Base-by-base conservation (phyloP, 2,329 filamentous ascomycete species). In the Colletotrichum aenigma region DNA sequence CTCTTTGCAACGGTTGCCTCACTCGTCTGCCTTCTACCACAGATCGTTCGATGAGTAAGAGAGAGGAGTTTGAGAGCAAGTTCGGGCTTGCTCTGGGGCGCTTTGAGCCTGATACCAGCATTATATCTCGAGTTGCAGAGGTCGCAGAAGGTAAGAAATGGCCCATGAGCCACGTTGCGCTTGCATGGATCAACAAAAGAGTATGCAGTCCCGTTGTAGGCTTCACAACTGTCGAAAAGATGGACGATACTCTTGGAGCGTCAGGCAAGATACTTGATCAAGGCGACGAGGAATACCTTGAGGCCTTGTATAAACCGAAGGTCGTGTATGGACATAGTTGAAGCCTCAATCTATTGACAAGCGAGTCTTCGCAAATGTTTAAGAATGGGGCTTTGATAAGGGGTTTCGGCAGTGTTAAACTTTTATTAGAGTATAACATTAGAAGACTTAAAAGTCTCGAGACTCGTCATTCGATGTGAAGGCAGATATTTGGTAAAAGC, bases 111-210 rank as follows among this genome's bases (percentile, higher is more conserved):
- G 56, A 62, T 4, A 16, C 32, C 15, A 15, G 24, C 34, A 80
- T 85, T 61, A 78, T 84, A 43, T 70, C 81, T 74, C 64, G 81
- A 12, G 78, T 85, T 3, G 87, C 92, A 81, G 88, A 93, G 80
- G 77, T 93, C 13, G 90, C 91, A 0, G 83, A 86, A 75, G 89
- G 91, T 82, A 88, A 88, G 76, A 88, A 85, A 1, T 87, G 89
- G 80, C 90, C 87, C 77, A 94, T 94, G 89, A 89, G 90, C 56
- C 89, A 93, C 70, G 89, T 94, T 28, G 89, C 91, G 2, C 86
- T 92, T 71, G 91, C 91, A 4, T 94, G 93, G 93, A 87, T 89
- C 70, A 83, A 89, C 75, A 86, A 87, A 76, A 85, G 87, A 56
- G 87, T 88, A 8, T 82, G 86, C 32, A 89, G 87, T 78, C 92